Conservation (phyloP, 352 stramenopile genomes). For the Pythium dissotocum region DNA sequence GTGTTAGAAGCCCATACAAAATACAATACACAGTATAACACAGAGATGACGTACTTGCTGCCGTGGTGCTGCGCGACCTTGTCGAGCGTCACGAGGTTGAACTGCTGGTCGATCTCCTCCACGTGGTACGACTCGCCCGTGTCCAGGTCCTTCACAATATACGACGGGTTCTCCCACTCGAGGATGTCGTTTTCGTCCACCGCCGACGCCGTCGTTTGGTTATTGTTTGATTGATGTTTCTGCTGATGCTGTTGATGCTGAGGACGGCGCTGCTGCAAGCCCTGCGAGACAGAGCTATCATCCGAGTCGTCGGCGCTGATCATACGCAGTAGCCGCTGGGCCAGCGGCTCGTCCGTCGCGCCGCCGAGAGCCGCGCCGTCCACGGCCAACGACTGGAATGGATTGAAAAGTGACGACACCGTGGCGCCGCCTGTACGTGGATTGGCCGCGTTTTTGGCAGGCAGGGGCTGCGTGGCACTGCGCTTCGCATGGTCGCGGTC, state of each 20-base stretch:
- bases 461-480: background rate
- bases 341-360: conserved; percentile 1
- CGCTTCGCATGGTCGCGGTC: conserved; percentile 1
- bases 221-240: conserved; percentile 10
- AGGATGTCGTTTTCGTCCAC: conserved; percentile 31
- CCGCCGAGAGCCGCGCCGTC: background rate
- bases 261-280: background rate
- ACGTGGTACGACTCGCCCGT: conserved; percentile 77
- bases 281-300: conserved; percentile 24
- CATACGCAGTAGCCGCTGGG: conserved; percentile 20
- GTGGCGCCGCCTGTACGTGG: background rate
- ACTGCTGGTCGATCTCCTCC: conserved; percentile 85
- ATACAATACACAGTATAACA: too few species aligned
- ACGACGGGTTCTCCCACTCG: conserved; percentile 79
- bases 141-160: conserved; percentile 82
- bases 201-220: background rate
- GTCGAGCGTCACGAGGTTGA: conserved; percentile 74
- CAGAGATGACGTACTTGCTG: conserved; percentile 36
- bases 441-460: background rate
- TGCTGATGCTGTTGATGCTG: background rate
- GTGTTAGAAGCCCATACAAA: too few species aligned
- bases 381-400: background rate
- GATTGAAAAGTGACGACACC: conserved; percentile 20
- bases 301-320: conserved; percentile 29
- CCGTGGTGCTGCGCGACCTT: conserved; percentile 59